Evolutionary conservation across 169 alveolate species (phyloP).

Genomic region (Theileria sp.): DNA sequence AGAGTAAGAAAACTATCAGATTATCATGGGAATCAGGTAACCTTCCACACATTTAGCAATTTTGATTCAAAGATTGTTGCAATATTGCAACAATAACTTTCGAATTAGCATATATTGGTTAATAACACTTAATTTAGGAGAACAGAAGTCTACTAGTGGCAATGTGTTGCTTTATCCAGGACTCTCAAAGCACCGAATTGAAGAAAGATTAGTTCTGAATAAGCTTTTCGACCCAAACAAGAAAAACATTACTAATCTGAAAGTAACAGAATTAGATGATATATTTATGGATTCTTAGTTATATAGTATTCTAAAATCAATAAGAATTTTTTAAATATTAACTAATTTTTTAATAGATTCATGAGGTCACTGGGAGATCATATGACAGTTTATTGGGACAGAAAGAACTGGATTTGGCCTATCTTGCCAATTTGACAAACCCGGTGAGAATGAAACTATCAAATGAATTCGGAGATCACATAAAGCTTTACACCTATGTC

Average conservation of each 20-base stretch:
- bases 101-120: neutral
- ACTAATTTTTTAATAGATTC: neutral
- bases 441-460: neutral
- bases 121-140: neutral
- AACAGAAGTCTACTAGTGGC: neutral
- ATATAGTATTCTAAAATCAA: neutral
- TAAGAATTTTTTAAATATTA: neutral
- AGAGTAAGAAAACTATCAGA: neutral
- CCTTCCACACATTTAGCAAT: constrained; percentile 1
- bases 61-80: neutral
- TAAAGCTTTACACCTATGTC: neutral
- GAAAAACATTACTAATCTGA: neutral
- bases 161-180: neutral
- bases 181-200: neutral
- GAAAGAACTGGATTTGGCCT: neutral
- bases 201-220: neutral
- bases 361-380: neutral
- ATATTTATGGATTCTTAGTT: neutral
- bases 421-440: neutral
- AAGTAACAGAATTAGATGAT: neutral
- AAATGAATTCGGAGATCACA: neutral
- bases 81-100: neutral
- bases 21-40: constrained; percentile 4
- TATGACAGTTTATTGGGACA: neutral
- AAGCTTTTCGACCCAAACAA: neutral